Evolutionary conservation across 1,139 yeast genomes (phyloP), one percentile per base, ranked within the genome.

Genomic region (Suhomyces coccinellae): DNA sequence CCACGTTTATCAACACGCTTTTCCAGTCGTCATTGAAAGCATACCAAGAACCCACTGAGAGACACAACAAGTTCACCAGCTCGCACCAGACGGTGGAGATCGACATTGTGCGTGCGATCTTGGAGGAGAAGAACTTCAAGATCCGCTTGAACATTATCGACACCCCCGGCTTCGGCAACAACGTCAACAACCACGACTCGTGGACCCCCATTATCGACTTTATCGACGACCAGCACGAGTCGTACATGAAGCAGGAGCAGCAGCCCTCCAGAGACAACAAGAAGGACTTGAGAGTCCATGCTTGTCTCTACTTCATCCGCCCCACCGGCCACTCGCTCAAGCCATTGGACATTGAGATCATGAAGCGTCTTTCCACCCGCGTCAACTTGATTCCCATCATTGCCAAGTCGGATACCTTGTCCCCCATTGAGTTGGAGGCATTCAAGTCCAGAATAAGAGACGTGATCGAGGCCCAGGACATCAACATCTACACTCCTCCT

Each of bases 81-180:
- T 64, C 89, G 48, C 87, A 82, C 59, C 88, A 88, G 65, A 93
- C 98, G 3, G 96, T 89, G 33, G 97, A 89, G 61, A 89, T 93
- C 58, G 95, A 87, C 53, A 83, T 93, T 52, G 83, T 87, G 42
- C 83, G 96, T 61, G 97, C 98, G 17, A 83, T 87, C 56, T 77
- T 95, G 56, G 97, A 91, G 65, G 99, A 95, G 64, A 88, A 89
- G 69, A 87, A 86, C 62, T 93, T 93, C 72, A 81, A 79, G 58
- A 78, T 93, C 56, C 82, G 95, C 51, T 79, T 95, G 54, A 93
- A 93, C 60, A 79, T 93, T 49, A 83, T 95, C 57, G 99, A 93
- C 67, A 93, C 99, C 8, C 99, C 99, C 14, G 99, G 99, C 2
- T 90, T 93, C 63, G 99, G 99, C 52, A 97, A 91, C 69, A 89